These are phyloP conservation scores for Botrytis deweyae DNA, from an alignment of 2,329 filamentous ascomycete species.

Conservation along the genomic window DNA sequence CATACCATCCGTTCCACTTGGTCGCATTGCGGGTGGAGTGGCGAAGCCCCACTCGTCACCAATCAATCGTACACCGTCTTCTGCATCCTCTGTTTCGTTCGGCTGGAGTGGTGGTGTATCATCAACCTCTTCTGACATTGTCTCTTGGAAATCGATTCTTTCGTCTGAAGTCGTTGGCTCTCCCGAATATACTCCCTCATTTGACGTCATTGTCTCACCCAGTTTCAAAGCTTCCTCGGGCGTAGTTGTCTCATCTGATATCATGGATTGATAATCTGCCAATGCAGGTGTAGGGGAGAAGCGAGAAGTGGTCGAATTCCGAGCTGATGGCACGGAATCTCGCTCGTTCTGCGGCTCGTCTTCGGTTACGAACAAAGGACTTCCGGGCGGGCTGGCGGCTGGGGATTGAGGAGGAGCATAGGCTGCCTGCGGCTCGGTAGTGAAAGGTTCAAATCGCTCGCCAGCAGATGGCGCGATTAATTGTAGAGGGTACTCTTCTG, in stretches of 20 bases:
- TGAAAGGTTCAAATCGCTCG: background rate
- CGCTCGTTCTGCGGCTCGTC: background rate
- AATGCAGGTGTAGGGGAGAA: background rate
- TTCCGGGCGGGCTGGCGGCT: background rate
- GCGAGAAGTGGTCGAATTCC: background rate
- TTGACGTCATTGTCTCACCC: background rate
- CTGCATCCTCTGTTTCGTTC: background rate
- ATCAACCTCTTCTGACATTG: background rate
- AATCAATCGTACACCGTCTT: fast-evolving
- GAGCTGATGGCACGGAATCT: background rate
- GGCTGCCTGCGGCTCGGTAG: background rate
- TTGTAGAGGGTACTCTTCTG: background rate
- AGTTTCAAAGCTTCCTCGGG: background rate
- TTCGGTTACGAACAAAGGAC: background rate
- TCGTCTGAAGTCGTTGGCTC: background rate
- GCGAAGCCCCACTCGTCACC: background rate
- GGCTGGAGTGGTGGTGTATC: background rate
- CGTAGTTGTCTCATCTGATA: background rate
- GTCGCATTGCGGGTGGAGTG: background rate
- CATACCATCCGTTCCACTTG: background rate
- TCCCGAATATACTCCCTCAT: background rate
- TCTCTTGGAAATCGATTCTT: background rate
- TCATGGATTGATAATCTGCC: too few relatives aligned
- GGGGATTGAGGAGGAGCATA: background rate
- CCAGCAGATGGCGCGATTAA: background rate